These are phyloP conservation scores for Rhizopogon vesiculosus DNA, from an alignment of 768 basidiomycete species.

Conservation along the genomic window DNA sequence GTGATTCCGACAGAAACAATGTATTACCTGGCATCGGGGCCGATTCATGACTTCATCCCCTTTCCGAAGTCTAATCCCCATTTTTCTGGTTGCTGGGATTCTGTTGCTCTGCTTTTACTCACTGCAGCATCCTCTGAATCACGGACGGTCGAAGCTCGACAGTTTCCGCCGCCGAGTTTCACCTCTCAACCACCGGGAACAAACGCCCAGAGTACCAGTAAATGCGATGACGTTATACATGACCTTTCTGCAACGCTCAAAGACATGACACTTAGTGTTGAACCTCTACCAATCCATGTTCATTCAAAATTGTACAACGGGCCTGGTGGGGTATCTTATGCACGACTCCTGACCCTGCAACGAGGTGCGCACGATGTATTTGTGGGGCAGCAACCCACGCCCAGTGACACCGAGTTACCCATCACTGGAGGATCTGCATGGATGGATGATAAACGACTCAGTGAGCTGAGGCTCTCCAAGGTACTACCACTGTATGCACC, in stretches of 20 bases:
- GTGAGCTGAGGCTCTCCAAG: constrained; percentile 53
- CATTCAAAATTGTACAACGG: constrained; percentile 29
- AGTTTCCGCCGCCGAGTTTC: constrained; percentile 63
- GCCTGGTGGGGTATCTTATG: constrained; percentile 34
- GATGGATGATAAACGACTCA: constrained; percentile 44
- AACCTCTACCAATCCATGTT: background rate
- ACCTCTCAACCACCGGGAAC: constrained; percentile 19
- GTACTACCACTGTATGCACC: constrained; percentile 26
- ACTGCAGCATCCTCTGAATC: constrained; percentile 44
- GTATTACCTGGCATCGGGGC: constrained; percentile 53
- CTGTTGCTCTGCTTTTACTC: constrained; percentile 60
- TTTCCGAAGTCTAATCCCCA: constrained; percentile 70
- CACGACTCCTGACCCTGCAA: constrained; percentile 42
- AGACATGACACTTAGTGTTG: constrained; percentile 1
- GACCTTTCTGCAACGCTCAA: constrained; percentile 1
- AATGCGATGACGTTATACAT: background rate
- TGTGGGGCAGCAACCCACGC: constrained; percentile 12
- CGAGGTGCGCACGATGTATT: constrained; percentile 43
- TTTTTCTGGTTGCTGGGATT: constrained; percentile 62
- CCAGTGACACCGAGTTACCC: constrained; percentile 24
- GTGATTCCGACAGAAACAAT: constrained; percentile 43
- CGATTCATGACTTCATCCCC: constrained; percentile 76
- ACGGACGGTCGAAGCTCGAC: constrained; percentile 55
- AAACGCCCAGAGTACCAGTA: background rate
- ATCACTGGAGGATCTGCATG: constrained; percentile 55